Evolutionary conservation across 306 rosid species (phyloP), one percentile per base, ranked within the genome.

Genomic region (Ammopiptanthus mongolicus): DNA sequence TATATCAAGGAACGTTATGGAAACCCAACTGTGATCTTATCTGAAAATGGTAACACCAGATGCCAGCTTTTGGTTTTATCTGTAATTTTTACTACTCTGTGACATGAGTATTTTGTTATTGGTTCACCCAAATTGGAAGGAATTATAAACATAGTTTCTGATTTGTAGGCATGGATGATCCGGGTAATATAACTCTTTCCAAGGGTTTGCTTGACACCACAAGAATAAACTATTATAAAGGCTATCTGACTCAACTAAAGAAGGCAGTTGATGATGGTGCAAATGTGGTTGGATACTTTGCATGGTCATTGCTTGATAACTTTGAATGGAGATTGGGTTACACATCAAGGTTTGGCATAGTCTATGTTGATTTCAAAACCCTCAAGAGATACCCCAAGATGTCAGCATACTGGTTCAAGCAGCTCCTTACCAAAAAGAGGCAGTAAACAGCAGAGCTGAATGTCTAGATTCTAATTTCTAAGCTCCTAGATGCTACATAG

Each of bases 241-340:
- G 79, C 42, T 91, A 94, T 80, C 50, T 90, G 75, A 77, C 65
- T 52, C 90, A 91, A 41, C 83, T 91, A 58, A 94, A 94, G 90
- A 94, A 80, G 62, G 95, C 98, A 29, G 69, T 75, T 3, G 96
- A 88, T 71, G 94, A 88, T 5, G 93, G 96, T 61, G 96, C 92
- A 69, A 90, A 91, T 65, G 85, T 90, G 34, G 11, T 72, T n/a
- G 98, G 97, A 53, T 94, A 94, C 69, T 88, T 89, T 15, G 96
- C 98, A 9, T 90, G 97, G 98, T 94, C 98, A 15, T 80, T 91
- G 84, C 92, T 94, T 0, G 98, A 94, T 81, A 94, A 94, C 87
- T 91, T 91, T 15, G 98, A 94, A 74, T 91, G 98, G 98, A 87
- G 89, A 59, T 86, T 70, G 52, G 98, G 97, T n/a, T 94, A 91